Percentiles rank a stretch among this genome's conserved stretches.
These are phyloP conservation scores for Umbelopsis sp. DNA, from an alignment of 371 early-diverging fungal species.

Conservation along the genomic window DNA sequence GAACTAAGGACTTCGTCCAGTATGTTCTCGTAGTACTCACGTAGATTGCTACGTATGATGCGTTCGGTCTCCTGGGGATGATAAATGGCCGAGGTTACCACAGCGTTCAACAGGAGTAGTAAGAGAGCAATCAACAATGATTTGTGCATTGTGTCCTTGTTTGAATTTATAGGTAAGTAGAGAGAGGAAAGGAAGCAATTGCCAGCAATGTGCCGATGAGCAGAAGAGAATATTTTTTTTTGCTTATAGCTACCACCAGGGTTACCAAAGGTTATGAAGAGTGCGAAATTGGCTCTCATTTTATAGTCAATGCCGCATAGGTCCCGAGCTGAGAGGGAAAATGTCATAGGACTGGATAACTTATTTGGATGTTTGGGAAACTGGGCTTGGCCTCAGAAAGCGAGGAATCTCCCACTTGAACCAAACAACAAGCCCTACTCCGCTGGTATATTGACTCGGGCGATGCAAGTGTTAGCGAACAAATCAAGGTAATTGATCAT, in stretches of 20 bases:
- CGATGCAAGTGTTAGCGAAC: not conserved
- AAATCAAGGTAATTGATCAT: not conserved
- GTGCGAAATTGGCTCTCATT: not conserved
- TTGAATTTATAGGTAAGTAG: not conserved
- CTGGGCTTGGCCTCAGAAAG: not conserved
- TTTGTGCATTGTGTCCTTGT: not conserved
- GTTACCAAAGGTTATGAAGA: not conserved
- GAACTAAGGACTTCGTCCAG: constrained; percentile 15
- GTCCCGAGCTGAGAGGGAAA: constrained; percentile 1
- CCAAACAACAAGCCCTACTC: not conserved
- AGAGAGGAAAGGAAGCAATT: constrained; percentile 19
- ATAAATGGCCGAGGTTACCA: not conserved
- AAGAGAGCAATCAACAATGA: not conserved
- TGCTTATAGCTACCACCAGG: constrained; percentile 15
- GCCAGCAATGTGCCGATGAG: constrained; percentile 17
- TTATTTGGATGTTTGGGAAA: not conserved
- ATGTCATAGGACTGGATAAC: not conserved
- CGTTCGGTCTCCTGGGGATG: not conserved
- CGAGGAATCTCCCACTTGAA: not conserved
- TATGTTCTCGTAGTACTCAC: constrained; percentile 10
- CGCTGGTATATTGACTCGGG: constrained; percentile 1
- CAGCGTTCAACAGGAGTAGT: not conserved
- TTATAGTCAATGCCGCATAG: not conserved
- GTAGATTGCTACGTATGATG: constrained; percentile 5
- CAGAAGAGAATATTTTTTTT: not conserved